phyloP scores from a whole-genome alignment of 495 filamentous ascomycete species.

The Thermothielavioides terrestris region DNA sequence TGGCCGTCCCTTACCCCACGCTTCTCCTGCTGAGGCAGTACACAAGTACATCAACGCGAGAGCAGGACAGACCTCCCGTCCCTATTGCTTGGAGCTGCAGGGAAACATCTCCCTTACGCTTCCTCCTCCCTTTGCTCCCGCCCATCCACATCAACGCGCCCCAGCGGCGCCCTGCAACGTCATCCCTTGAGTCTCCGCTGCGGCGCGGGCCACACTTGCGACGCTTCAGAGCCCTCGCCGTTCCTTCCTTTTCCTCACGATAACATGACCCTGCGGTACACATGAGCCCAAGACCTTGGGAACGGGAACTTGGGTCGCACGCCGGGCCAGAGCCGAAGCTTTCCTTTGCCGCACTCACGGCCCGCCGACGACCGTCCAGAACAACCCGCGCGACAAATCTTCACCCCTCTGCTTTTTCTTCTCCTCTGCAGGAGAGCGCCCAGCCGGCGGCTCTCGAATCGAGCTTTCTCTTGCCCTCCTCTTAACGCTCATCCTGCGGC shows the following conservation, averaged over 20 bases:
- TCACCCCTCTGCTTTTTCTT: not conserved
- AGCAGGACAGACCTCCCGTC: too few species aligned
- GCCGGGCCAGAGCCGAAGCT: constrained; percentile 12
- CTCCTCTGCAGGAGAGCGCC: not conserved
- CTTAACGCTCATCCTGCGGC: constrained; percentile 11
- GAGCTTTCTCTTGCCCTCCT: constrained; percentile 4
- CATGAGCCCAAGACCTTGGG: constrained; percentile 8
- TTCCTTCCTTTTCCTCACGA: constrained; percentile 3
- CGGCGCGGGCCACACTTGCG: not conserved
- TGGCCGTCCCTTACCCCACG: constrained; percentile 17
- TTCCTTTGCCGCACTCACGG: constrained; percentile 7
- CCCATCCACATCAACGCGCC: not conserved
- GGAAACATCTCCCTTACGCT: constrained; percentile 10
- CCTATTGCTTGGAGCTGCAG: not conserved
- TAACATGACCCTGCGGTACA: constrained; percentile 15
- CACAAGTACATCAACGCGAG: constrained; percentile 2
- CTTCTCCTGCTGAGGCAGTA: too few species aligned
- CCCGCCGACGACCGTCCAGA: constrained; percentile 1
- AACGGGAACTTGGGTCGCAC: constrained; percentile 13
- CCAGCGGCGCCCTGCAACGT: constrained; percentile 8
- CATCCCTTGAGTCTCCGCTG: not conserved
- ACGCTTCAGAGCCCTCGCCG: not conserved
- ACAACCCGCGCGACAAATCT: not conserved
- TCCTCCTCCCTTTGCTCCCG: not conserved
- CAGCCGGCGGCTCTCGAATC: not conserved